A percentile compares a stretch with the other conserved stretches of the same genome.
Evolutionary conservation across 2,329 filamentous ascomycete genomes (phyloP).

Genomic region (Celoporthe dispersa): DNA sequence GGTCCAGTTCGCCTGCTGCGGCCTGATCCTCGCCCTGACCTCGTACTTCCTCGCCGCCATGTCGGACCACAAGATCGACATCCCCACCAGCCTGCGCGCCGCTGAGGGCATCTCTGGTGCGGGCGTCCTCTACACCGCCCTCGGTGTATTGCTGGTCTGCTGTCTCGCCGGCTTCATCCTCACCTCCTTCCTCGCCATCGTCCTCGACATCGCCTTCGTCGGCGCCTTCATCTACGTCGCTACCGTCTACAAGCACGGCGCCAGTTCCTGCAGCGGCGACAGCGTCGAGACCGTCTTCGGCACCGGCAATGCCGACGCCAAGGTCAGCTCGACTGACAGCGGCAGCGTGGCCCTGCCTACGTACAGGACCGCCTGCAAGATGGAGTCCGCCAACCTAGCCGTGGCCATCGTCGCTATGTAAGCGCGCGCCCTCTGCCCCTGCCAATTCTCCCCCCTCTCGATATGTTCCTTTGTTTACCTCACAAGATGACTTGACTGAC

Average conservation of each 20-base stretch:
- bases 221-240: constrained; percentile 84
- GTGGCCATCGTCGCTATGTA: constrained; percentile 79
- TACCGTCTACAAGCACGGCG: constrained; percentile 71
- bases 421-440: constrained; percentile 37
- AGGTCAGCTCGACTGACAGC: constrained; percentile 52
- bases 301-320: constrained; percentile 56
- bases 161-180: constrained; percentile 76
- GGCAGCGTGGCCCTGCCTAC: constrained; percentile 55
- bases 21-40: constrained; percentile 77
- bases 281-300: constrained; percentile 72
- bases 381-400: constrained; percentile 78
- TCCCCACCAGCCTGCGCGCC: constrained; percentile 69
- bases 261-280: constrained; percentile 61
- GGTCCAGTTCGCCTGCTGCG: constrained; percentile 73
- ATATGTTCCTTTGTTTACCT: not conserved
- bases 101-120: constrained; percentile 79
- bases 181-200: constrained; percentile 72
- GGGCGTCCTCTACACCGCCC: constrained; percentile 73
- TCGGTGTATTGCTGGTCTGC: constrained; percentile 76
- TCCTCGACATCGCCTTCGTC: constrained; percentile 78
- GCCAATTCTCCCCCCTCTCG: not conserved
- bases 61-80: constrained; percentile 64
- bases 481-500: not conserved
- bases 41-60: constrained; percentile 83
- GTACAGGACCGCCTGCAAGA: constrained; percentile 63